These are phyloP conservation scores for Neonectria neomacrospora DNA, from an alignment of 2,329 filamentous ascomycete genomes.

Conservation along the genomic window DNA sequence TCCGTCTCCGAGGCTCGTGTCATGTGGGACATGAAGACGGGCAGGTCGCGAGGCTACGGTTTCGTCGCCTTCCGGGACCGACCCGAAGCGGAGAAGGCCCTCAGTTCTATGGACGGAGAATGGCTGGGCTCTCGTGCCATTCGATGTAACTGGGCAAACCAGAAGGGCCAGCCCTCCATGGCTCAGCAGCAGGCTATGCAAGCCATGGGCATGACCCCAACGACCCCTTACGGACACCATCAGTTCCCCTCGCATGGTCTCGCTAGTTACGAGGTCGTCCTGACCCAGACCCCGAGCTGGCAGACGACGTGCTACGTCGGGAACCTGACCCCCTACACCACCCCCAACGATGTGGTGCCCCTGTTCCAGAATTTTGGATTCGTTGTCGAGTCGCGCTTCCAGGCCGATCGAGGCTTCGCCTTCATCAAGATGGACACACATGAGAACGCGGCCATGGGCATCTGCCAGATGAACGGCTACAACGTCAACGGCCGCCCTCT, in stretches of 20 bases:
- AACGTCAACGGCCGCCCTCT: constrained; percentile 96
- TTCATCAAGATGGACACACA: constrained; percentile 99
- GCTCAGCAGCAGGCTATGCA: constrained; percentile 97
- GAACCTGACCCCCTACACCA: constrained; percentile 97
- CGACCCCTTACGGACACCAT: constrained; percentile 94
- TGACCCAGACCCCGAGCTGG: constrained; percentile 94
- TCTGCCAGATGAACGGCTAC: constrained; percentile 97
- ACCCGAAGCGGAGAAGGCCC: constrained; percentile 90
- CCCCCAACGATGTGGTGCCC: constrained; percentile 95
- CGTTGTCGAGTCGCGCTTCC: constrained; percentile 96
- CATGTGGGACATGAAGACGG: constrained; percentile 99
- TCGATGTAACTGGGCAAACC: constrained; percentile 99
- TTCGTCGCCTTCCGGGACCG: constrained; percentile 98
- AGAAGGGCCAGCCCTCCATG: constrained; percentile 99
- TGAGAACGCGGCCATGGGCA: constrained; percentile 97
- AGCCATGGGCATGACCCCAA: constrained; percentile 97
- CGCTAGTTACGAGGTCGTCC: constrained; percentile 97
- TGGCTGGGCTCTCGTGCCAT: constrained; percentile 98
- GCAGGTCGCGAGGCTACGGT: constrained; percentile 94
- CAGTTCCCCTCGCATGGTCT: constrained; percentile 97
- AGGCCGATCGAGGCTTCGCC: constrained; percentile 96
- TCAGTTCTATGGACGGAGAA: constrained; percentile 98
- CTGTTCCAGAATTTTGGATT: constrained; percentile 99
- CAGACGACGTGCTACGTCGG: constrained; percentile 99
- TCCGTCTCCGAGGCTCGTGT: constrained; percentile 97